A percentile compares a stretch with the other conserved stretches of the same genome.
Evolutionary conservation across 1,139 yeast species (phyloP).

Genomic region (Yamadazyma atlantica): DNA sequence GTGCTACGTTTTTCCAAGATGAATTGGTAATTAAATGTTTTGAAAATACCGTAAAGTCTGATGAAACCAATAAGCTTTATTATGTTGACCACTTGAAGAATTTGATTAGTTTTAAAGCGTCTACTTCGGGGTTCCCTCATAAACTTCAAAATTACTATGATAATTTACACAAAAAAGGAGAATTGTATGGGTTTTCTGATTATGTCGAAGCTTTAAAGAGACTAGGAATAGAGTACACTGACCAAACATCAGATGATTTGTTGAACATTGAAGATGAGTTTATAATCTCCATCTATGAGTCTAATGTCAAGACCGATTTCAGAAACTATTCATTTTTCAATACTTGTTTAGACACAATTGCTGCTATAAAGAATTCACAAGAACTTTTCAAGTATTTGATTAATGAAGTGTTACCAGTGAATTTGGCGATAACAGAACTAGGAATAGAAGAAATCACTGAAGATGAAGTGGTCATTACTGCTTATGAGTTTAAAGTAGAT

Average conservation of each 20-base stretch:
- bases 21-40: conserved; percentile 62
- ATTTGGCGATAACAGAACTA: conserved; percentile 60
- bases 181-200: conserved; percentile 59
- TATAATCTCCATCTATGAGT: conserved; percentile 47
- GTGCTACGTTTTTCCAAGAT: conserved; percentile 59
- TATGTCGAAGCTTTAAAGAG: conserved; percentile 52
- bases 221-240: conserved; percentile 38
- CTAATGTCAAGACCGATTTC: conserved; percentile 33
- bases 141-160: conserved; percentile 45
- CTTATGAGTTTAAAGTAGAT: conserved; percentile 59
- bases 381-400: conserved; percentile 45
- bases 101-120: conserved; percentile 16
- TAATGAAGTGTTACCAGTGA: conserved; percentile 53
- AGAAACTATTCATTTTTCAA: conserved; percentile 35
- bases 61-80: conserved; percentile 51
- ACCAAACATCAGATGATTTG: conserved; percentile 6
- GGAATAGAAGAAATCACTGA: conserved; percentile 67
- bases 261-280: conserved; percentile 38
- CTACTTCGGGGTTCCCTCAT: conserved; percentile 5
- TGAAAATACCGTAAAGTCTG: conserved; percentile 52
- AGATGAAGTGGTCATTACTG: conserved; percentile 73
- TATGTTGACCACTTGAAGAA: conserved; percentile 65
- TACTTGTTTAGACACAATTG: conserved; percentile 42
- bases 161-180: conserved; percentile 46
- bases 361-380: conserved; percentile 45